A percentile compares a stretch with the other conserved stretches of the same genome.
These are phyloP conservation scores for Phytophthora foliorum DNA, from an alignment of 352 stramenopile species.

Conservation along the genomic window DNA sequence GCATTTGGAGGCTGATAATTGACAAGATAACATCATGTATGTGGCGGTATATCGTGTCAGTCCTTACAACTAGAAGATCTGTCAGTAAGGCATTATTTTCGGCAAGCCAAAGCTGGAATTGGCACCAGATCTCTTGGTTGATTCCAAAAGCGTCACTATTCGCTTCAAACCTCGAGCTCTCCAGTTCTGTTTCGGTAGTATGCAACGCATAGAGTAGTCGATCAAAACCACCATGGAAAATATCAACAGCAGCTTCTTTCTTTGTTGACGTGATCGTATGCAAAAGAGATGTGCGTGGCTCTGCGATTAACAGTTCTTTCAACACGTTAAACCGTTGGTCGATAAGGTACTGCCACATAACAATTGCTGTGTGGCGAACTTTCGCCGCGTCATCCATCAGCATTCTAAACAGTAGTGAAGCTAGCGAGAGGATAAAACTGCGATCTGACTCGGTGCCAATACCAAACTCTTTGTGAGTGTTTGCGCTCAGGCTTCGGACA, in stretches of 20 bases:
- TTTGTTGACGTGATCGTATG: slow-evolving; percentile 79
- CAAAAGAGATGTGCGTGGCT: slow-evolving; percentile 69
- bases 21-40: slow-evolving; percentile 65
- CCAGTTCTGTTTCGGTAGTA: background rate
- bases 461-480: slow-evolving; percentile 70
- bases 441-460: slow-evolving; percentile 77
- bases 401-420: slow-evolving; percentile 69
- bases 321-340: slow-evolving; percentile 75
- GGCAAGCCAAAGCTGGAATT: slow-evolving; percentile 86
- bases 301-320: slow-evolving; percentile 82
- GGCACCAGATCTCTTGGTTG: slow-evolving; percentile 71
- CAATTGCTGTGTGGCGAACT: slow-evolving; percentile 58
- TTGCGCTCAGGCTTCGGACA: slow-evolving; percentile 60
- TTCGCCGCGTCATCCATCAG: slow-evolving; percentile 64
- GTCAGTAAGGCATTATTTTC: slow-evolving; percentile 70
- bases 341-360: slow-evolving; percentile 79
- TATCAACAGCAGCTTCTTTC: slow-evolving; percentile 73
- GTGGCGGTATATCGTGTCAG: slow-evolving; percentile 67
- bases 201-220: slow-evolving; percentile 54
- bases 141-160: slow-evolving; percentile 7
- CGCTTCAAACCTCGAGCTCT: background rate
- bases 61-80: slow-evolving; percentile 74
- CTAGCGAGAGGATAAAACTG: slow-evolving; percentile 73
- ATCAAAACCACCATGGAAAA: slow-evolving; percentile 83
- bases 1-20: slow-evolving; percentile 49